Percentiles rank a stretch among this genome's conserved stretches.
These are phyloP conservation scores for Calycina herbarum DNA, from an alignment of 2,329 filamentous ascomycete species.

Conservation along the genomic window DNA sequence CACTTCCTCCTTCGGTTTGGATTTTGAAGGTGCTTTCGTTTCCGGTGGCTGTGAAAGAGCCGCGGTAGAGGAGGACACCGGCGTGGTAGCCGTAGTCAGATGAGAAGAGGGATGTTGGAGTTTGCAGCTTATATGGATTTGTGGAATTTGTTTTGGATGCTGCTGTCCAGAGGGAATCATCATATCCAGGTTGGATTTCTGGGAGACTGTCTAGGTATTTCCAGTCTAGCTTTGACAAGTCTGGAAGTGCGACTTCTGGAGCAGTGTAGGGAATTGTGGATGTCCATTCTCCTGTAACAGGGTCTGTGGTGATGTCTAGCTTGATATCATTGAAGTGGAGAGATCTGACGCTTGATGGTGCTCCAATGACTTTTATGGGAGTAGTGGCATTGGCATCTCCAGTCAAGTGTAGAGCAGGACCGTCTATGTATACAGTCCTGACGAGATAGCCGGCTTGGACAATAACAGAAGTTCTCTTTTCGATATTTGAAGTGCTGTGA, in stretches of 20 bases:
- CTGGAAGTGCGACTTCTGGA: constrained; percentile 55
- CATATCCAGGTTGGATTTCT: constrained; percentile 63
- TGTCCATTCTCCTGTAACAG: constrained; percentile 50
- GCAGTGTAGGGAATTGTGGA: constrained; percentile 50
- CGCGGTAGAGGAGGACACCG: constrained; percentile 68
- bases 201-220: constrained; percentile 70
- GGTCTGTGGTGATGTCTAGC: constrained; percentile 41
- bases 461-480: constrained; percentile 51
- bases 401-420: constrained; percentile 58
- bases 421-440: constrained; percentile 57
- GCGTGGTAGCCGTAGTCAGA: constrained; percentile 75
- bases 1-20: constrained; percentile 64
- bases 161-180: constrained; percentile 66
- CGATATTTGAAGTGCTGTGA: constrained; percentile 33
- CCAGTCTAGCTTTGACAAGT: constrained; percentile 62
- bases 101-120: constrained; percentile 65
- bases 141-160: constrained; percentile 60
- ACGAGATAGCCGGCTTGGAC: constrained; percentile 65
- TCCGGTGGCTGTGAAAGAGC: constrained; percentile 65
- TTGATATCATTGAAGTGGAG: constrained; percentile 61
- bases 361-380: constrained; percentile 66
- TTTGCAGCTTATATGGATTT: constrained; percentile 58
- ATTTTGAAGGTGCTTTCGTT: constrained; percentile 57
- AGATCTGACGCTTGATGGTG: constrained; percentile 50
- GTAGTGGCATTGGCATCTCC: constrained; percentile 74